Conservation (phyloP, 139 green algal genomes). For the Chlamydomonas applanata region DNA sequence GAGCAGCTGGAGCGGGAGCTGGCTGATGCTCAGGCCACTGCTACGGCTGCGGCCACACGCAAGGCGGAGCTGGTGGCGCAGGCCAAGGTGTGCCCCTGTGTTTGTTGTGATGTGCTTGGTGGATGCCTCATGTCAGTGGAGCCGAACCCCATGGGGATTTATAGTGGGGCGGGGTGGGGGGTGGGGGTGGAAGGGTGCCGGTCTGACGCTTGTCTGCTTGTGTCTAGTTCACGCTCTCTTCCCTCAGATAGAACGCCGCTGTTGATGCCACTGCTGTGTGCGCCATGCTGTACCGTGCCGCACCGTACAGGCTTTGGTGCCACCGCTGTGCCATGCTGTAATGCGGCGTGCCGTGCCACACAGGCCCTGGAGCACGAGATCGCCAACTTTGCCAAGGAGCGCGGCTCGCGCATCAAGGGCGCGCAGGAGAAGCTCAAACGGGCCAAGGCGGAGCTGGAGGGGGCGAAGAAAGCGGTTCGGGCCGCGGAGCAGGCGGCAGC, state of each 20-base stretch:
- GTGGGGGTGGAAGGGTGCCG: too few species aligned
- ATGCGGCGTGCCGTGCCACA: background rate
- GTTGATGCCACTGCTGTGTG: background rate
- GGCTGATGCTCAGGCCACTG: constrained; percentile 42
- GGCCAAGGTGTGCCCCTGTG: constrained; percentile 57
- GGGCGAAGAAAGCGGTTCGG: constrained; percentile 50
- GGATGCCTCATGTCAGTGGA: too few species aligned
- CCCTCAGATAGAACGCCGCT: too few species aligned
- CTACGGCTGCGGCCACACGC: constrained; percentile 45
- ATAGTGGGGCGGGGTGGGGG: too few species aligned
- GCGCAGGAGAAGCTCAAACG: constrained; percentile 74
- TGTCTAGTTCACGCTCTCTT: too few species aligned
- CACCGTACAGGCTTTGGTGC: too few species aligned
- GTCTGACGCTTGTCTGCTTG: too few species aligned
- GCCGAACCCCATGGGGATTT: too few species aligned
- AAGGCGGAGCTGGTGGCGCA: constrained; percentile 63
- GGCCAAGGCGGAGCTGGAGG: constrained; percentile 62
- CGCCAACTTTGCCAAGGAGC: constrained; percentile 75
- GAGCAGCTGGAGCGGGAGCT: constrained; percentile 58
- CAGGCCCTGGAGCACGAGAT: constrained; percentile 78
- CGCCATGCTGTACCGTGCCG: too few species aligned
- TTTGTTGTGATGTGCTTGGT: background rate
- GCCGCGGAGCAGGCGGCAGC: constrained; percentile 34
- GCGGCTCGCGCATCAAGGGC: constrained; percentile 62
- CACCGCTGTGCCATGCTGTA: background rate